Conservation (phyloP, 257 asterid genomes). For the Eustoma russellianum region DNA sequence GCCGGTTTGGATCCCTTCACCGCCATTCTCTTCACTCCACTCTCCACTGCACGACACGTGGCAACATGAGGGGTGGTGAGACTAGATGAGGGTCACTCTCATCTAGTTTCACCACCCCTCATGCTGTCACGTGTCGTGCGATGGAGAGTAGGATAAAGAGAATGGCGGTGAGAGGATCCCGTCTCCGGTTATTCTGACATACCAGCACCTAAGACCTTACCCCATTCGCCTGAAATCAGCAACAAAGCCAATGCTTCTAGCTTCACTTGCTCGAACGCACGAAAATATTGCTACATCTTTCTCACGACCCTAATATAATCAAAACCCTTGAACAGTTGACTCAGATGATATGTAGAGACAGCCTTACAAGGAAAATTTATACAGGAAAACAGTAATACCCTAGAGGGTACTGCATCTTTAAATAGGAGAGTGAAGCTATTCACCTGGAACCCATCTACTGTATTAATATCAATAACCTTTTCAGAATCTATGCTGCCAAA, state of each 20-base stretch:
- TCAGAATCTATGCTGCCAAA: too few relatives aligned
- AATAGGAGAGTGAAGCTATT: conserved; percentile 7
- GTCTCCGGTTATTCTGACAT: too few relatives aligned
- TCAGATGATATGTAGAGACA: background rate
- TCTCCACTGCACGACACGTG: too few relatives aligned
- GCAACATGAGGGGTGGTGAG: too few relatives aligned
- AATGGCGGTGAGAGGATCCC: too few relatives aligned
- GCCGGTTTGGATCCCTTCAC: too few relatives aligned
- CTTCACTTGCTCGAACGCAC: conserved; percentile 78
- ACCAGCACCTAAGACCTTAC: too few relatives aligned
- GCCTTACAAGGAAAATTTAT: background rate
- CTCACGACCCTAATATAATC: conserved; percentile 69
- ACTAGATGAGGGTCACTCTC: too few relatives aligned
- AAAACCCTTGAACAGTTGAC: background rate
- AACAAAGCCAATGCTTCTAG: conserved; percentile 75
- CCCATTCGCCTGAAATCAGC: conserved; percentile 92
- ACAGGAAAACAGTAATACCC: background rate
- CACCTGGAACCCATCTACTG: conserved; percentile 98
- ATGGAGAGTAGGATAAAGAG: too few relatives aligned
- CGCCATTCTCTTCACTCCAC: too few relatives aligned
- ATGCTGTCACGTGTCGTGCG: too few relatives aligned
- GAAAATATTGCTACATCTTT: conserved; percentile 94
- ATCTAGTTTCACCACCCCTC: too few relatives aligned
- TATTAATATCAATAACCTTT: conserved; percentile 76
- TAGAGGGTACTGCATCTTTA: conserved; percentile 1